phyloP scores from a whole-genome alignment of 164 flowering plant species.

The Cinnamomum chago region DNA sequence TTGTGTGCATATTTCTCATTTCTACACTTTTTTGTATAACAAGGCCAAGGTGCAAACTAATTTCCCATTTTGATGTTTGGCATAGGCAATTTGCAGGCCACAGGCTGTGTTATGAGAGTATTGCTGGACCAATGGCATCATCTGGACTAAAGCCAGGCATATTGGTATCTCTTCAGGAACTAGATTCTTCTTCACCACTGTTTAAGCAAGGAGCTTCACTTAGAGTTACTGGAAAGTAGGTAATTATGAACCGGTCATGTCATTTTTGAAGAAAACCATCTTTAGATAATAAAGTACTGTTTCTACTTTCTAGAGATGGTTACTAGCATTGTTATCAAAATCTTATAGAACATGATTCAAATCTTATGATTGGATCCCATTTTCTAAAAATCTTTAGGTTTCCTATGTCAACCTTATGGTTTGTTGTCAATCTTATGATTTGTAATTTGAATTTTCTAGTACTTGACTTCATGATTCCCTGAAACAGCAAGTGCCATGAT shows the following conservation, averaged over 20 bases:
- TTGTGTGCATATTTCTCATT: background rate
- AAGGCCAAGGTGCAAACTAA: background rate
- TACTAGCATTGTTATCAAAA: no score
- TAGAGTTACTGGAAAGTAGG: conserved; percentile 77
- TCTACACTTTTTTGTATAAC: background rate
- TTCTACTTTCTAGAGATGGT: no score
- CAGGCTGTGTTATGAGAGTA: background rate
- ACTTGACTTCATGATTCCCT: background rate
- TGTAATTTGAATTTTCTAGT: background rate
- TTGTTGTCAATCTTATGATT: no score
- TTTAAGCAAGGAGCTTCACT: conserved; percentile 69
- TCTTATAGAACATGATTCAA: no score
- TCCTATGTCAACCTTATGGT: background rate
- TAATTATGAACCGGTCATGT: background rate
- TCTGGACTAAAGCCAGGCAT: conserved; percentile 45
- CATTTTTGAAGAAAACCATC: background rate
- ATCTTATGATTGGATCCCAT: background rate
- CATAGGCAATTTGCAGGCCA: background rate
- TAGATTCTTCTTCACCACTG: conserved; percentile 48
- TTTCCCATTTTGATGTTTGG: background rate
- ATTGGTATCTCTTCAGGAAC: conserved; percentile 52
- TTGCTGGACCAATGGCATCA: conserved; percentile 33
- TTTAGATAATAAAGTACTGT: no score
- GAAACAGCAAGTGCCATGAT: no score
- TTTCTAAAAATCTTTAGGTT: background rate